These are phyloP conservation scores for Alliaria petiolata DNA, from an alignment of 345 rosid genomes.

Conservation along the genomic window DNA sequence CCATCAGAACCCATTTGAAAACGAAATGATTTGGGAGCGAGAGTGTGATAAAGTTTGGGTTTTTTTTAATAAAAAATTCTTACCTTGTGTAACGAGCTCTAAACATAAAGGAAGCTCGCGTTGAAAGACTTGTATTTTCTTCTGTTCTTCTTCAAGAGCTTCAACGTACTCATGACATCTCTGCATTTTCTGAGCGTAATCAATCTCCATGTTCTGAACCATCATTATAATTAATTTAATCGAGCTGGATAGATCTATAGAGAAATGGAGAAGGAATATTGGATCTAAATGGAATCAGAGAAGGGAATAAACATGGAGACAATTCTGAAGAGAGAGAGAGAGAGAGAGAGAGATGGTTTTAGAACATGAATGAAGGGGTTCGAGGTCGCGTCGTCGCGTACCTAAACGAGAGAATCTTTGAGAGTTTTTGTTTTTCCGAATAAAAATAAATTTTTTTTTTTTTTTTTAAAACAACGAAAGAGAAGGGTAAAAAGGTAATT, in stretches of 20 bases:
- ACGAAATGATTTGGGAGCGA: neutral
- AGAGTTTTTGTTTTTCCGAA: neutral
- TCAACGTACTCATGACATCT: conserved; percentile 57
- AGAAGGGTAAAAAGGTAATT: conserved; percentile 7
- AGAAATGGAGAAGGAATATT: conserved; percentile 30
- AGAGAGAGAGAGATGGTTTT: conserved; percentile 5
- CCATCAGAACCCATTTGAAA: neutral
- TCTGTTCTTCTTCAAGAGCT: conserved; percentile 76
- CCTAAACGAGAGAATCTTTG: conserved; percentile 32
- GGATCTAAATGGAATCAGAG: conserved; percentile 74
- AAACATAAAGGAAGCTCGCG: conserved; percentile 95
- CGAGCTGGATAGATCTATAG: conserved; percentile 1
- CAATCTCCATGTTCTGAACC: conserved; percentile 27
- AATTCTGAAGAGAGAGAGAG: neutral
- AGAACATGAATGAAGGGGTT: neutral
- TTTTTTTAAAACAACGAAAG: neutral
- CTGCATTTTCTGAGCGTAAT: conserved; percentile 55
- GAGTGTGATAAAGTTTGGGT: neutral
- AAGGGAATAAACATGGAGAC: conserved; percentile 47
- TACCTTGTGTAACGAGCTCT: conserved; percentile 93
- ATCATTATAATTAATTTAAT: neutral
- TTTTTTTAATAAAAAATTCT: neutral
- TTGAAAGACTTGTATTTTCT: conserved; percentile 84
- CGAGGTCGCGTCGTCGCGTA: conserved; percentile 42
- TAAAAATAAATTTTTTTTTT: too few species aligned